Evolutionary conservation across 2,329 filamentous ascomycete genomes (phyloP).

Genomic region (Colletotrichum cordylinicola): DNA sequence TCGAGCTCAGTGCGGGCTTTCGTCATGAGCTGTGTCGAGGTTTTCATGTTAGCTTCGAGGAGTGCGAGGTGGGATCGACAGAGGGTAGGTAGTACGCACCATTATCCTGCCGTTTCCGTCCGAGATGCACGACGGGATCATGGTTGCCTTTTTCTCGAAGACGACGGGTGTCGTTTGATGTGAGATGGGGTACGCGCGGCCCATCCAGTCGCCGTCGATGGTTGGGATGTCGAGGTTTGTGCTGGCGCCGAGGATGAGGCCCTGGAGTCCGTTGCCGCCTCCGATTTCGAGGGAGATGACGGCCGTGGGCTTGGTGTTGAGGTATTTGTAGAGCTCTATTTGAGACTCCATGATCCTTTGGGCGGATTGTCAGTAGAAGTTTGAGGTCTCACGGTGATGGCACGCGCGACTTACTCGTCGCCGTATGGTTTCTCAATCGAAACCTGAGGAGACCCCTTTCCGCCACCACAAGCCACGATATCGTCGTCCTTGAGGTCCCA

Average conservation of each 20-base stretch:
- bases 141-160: slow-evolving; percentile 37
- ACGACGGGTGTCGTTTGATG: slow-evolving; percentile 57
- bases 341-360: neutral
- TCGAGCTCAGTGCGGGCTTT: slow-evolving; percentile 51
- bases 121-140: slow-evolving; percentile 32
- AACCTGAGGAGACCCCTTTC: neutral
- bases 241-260: slow-evolving; percentile 60
- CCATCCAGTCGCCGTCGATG: slow-evolving; percentile 63
- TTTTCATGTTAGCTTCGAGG: too few relatives aligned
- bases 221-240: slow-evolving; percentile 55
- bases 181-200: slow-evolving; percentile 57
- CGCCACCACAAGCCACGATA: neutral
- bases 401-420: neutral
- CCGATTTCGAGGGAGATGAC: slow-evolving; percentile 57
- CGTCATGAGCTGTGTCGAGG: slow-evolving; percentile 43
- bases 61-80: too few relatives aligned
- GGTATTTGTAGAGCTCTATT: slow-evolving; percentile 49
- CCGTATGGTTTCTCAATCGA: neutral
- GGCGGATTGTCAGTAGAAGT: neutral
- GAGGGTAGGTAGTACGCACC: neutral
- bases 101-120: slow-evolving; percentile 15
- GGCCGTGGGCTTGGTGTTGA: slow-evolving; percentile 45
- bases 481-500: neutral
- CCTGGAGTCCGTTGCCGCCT: slow-evolving; percentile 67
- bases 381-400: neutral